phyloP scores from a whole-genome alignment of 441 rosid species.

The Adansonia grandidieri region DNA sequence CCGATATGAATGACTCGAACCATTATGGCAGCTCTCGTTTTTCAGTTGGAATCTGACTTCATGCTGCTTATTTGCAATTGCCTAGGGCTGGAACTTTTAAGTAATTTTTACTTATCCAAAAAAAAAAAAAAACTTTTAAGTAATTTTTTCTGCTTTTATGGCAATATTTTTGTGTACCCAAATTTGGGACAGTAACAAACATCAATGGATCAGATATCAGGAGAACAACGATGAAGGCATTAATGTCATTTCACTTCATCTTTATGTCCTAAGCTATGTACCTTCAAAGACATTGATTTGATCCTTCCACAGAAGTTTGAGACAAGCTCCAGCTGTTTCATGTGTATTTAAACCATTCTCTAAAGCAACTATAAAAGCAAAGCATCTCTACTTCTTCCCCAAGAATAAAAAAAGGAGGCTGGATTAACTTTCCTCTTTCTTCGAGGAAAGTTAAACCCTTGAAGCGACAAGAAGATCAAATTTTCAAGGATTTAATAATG shows the following conservation, averaged over 20 bases:
- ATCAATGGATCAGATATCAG: not conserved
- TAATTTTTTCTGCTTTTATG: too few relatives aligned
- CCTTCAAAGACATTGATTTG: not conserved
- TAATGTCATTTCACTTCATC: not conserved
- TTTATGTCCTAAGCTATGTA: not conserved
- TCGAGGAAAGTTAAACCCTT: not conserved
- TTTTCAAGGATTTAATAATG: constrained; percentile 7
- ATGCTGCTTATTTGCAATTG: too few relatives aligned
- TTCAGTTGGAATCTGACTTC: too few relatives aligned
- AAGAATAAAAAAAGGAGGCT: not conserved
- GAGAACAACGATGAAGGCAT: not conserved
- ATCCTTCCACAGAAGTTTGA: not conserved
- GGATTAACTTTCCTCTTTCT: not conserved
- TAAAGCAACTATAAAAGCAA: constrained; percentile 1
- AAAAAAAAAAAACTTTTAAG: too few relatives aligned
- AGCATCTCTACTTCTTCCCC: constrained; percentile 20
- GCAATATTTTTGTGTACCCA: not conserved
- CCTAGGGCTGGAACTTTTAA: too few relatives aligned
- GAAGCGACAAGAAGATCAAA: not conserved
- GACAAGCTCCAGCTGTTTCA: not conserved
- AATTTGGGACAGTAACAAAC: not conserved
- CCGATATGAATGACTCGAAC: too few relatives aligned
- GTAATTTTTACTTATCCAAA: too few relatives aligned
- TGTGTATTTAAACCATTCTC: not conserved
- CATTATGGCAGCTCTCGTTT: too few relatives aligned